A percentile compares a stretch with the other conserved stretches of the same genome.
These are phyloP conservation scores for Pythium dissimile DNA, from an alignment of 352 stramenopile genomes.

Conservation along the genomic window DNA sequence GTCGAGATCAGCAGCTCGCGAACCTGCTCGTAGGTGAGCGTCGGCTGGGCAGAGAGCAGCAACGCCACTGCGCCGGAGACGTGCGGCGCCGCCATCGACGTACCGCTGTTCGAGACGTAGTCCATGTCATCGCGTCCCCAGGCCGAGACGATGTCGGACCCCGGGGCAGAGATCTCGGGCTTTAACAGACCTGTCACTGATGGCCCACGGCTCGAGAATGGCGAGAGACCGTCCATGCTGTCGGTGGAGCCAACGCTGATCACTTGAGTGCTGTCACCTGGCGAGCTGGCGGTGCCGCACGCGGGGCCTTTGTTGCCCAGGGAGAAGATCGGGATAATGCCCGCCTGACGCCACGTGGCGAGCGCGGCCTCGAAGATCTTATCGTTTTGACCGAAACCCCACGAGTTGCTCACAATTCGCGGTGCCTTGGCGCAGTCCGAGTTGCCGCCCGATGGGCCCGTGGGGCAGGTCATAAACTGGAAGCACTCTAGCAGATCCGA, in stretches of 20 bases:
- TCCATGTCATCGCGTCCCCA: conserved; percentile 4
- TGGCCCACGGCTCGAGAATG: conserved; percentile 18
- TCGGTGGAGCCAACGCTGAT: conserved; percentile 26
- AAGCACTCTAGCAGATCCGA: conserved; percentile 20
- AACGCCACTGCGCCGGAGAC: conserved; percentile 28
- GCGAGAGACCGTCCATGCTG: conserved; percentile 4
- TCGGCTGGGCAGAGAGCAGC: conserved; percentile 8
- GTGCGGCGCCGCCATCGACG: conserved; percentile 34
- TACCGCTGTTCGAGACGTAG: conserved; percentile 20
- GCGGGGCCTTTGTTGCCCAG: conserved; percentile 14
- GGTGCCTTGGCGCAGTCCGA: conserved; percentile 16
- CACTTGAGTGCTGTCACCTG: conserved; percentile 22
- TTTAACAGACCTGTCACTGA: conserved; percentile 14
- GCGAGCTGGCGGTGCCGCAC: conserved; percentile 14
- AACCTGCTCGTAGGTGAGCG: conserved; percentile 5
- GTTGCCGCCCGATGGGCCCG: conserved; percentile 1
- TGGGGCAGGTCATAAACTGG: conserved; percentile 33
- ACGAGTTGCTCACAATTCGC: conserved; percentile 24
- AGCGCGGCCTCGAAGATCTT: conserved; percentile 10
- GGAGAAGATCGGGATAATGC: conserved; percentile 26
- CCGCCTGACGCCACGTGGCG: conserved; percentile 17
- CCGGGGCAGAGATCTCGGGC: conserved; percentile 21
- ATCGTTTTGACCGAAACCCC: conserved; percentile 13
- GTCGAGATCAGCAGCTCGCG: conserved; percentile 8
- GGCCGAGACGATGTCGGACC: conserved; percentile 10